A percentile compares a stretch with the other conserved stretches of the same genome.
Evolutionary conservation across 345 rosid species (phyloP).

Genomic region (Aquilaria malaccensis): DNA sequence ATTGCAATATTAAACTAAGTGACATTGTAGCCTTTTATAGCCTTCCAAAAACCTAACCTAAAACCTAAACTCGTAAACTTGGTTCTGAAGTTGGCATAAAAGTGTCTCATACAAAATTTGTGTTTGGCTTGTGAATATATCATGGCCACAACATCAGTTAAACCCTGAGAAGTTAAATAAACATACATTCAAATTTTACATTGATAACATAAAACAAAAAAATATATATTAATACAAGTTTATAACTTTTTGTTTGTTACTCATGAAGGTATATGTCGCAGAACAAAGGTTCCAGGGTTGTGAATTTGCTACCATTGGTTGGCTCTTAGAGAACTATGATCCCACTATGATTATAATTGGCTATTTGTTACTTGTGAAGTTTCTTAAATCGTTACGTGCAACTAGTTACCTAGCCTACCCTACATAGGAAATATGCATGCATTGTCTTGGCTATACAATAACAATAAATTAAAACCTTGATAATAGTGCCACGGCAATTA

Average conservation of each 20-base stretch:
- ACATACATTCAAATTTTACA: not conserved
- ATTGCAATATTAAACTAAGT: not conserved
- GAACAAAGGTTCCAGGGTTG: too few relatives aligned
- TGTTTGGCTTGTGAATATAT: not conserved
- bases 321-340: too few relatives aligned
- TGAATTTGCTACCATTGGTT: too few relatives aligned
- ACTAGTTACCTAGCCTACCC: too few relatives aligned
- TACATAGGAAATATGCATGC: too few relatives aligned
- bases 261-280: not conserved
- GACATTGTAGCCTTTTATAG: not conserved
- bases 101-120: not conserved
- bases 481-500: too few relatives aligned
- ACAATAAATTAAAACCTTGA: too few relatives aligned
- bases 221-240: not conserved
- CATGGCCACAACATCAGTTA: not conserved
- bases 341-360: too few relatives aligned
- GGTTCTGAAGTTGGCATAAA: not conserved
- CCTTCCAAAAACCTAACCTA: not conserved
- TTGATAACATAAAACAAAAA: not conserved
- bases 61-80: not conserved
- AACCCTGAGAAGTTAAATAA: not conserved
- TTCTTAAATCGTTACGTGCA: too few relatives aligned
- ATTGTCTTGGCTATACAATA: too few relatives aligned
- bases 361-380: too few relatives aligned
- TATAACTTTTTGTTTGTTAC: not conserved